Evolutionary conservation across 2,329 filamentous ascomycete species (phyloP).

Genomic region (Dactylellina parvicollis): DNA sequence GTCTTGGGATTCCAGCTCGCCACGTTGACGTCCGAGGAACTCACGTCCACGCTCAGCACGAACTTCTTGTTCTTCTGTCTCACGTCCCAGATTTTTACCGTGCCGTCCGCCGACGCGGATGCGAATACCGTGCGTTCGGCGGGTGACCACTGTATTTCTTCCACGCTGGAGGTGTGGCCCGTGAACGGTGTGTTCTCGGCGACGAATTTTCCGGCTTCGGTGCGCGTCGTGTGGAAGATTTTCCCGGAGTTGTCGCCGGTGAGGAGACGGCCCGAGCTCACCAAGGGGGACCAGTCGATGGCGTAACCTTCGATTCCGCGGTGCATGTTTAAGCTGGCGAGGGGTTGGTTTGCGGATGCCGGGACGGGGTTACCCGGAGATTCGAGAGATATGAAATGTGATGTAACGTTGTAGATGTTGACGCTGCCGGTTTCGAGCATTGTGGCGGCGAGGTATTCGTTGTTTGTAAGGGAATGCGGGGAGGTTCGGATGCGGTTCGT

Average conservation of each 20-base stretch:
- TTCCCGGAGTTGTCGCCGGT: conserved; percentile 91
- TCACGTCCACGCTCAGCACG: conserved; percentile 87
- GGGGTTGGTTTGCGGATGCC: conserved; percentile 84
- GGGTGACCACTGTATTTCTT: conserved; percentile 97
- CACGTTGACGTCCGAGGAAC: conserved; percentile 89
- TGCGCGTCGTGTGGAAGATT: conserved; percentile 87
- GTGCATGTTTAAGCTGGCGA: conserved; percentile 88
- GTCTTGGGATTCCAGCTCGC: conserved; percentile 94
- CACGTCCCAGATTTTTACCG: conserved; percentile 94
- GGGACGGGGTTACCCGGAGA: conserved; percentile 79
- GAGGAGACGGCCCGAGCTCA: conserved; percentile 82
- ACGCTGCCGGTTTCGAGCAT: conserved; percentile 92
- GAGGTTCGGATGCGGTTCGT: conserved; percentile 91
- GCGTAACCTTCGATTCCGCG: conserved; percentile 88
- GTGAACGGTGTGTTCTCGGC: conserved; percentile 85
- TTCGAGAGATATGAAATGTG: conserved; percentile 88
- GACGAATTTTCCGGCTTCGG: conserved; percentile 86
- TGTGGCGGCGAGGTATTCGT: conserved; percentile 84
- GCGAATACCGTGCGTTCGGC: conserved; percentile 93
- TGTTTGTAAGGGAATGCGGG: conserved; percentile 74
- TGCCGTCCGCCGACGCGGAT: conserved; percentile 91
- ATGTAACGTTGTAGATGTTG: conserved; percentile 92
- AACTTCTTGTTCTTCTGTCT: conserved; percentile 87
- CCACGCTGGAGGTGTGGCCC: conserved; percentile 84
- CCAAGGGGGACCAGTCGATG: conserved; percentile 90